Percentiles rank a stretch among this genome's conserved stretches.
phyloP scores from a whole-genome alignment of 164 flowering plant species.

The Paratinospora sagittata region DNA sequence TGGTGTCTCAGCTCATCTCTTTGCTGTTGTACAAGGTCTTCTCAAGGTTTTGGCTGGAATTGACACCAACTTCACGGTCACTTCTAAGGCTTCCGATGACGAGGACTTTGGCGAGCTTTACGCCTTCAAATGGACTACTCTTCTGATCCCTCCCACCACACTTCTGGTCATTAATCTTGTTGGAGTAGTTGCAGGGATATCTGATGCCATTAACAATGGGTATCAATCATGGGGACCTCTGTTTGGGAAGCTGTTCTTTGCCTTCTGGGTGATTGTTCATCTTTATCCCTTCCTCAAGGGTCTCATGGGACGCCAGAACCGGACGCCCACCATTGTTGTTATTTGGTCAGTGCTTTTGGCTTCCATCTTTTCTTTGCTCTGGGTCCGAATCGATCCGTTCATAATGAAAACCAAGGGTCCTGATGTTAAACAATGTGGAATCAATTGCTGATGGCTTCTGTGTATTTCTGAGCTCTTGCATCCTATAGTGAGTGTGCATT shows the following conservation, averaged over 20 bases:
- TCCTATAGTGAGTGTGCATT: background rate
- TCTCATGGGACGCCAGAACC: slow-evolving; percentile 81
- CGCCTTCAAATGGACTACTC: slow-evolving; percentile 80
- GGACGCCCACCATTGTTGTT: slow-evolving; percentile 85
- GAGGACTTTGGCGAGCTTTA: slow-evolving; percentile 77
- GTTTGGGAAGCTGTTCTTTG: slow-evolving; percentile 78
- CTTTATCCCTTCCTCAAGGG: slow-evolving; percentile 91
- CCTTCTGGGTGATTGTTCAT: slow-evolving; percentile 84
- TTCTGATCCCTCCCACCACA: slow-evolving; percentile 81
- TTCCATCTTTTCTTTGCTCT: slow-evolving; percentile 81
- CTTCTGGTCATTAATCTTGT: slow-evolving; percentile 72
- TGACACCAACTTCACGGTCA: slow-evolving; percentile 81
- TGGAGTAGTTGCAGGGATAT: slow-evolving; percentile 79
- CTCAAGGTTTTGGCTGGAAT: slow-evolving; percentile 71
- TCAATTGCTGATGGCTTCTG: slow-evolving; percentile 51
- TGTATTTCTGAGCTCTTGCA: slow-evolving; percentile 6
- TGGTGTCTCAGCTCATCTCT: slow-evolving; percentile 76
- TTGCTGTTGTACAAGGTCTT: slow-evolving; percentile 76
- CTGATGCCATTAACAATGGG: slow-evolving; percentile 91
- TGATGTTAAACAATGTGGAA: slow-evolving; percentile 63
- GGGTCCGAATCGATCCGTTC: slow-evolving; percentile 89
- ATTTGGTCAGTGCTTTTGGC: slow-evolving; percentile 88
- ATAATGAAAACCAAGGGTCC: slow-evolving; percentile 78
- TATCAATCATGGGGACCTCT: slow-evolving; percentile 81
- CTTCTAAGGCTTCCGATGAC: slow-evolving; percentile 67